These are phyloP conservation scores for Cordyceps cateniannulata DNA, from an alignment of 2,329 filamentous ascomycete species.

Conservation along the genomic window DNA sequence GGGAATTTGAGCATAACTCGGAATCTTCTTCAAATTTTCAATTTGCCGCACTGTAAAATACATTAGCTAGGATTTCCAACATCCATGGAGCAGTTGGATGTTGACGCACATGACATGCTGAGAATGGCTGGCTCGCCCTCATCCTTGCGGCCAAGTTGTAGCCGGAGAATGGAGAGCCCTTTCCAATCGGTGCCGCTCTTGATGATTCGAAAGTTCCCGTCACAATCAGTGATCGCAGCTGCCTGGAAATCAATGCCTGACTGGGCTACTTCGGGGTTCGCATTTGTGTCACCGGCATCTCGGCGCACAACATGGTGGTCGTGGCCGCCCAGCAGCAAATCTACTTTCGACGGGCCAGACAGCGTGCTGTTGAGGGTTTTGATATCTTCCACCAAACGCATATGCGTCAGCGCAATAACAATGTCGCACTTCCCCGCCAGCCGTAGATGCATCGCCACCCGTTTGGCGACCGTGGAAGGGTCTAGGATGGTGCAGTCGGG, in stretches of 20 bases:
- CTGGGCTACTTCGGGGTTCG: constrained; percentile 14
- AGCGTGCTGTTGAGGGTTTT: constrained; percentile 12
- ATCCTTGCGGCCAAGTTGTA: neutral
- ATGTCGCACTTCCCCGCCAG: constrained; percentile 17
- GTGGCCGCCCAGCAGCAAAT: constrained; percentile 21
- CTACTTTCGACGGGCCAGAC: constrained; percentile 15
- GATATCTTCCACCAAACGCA: constrained; percentile 18
- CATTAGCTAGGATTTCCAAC: neutral
- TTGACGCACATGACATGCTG: constrained; percentile 1
- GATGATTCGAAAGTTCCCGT: constrained; percentile 8
- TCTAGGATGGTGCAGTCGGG: constrained; percentile 15
- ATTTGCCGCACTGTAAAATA: neutral
- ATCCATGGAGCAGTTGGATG: neutral
- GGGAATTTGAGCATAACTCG: neutral
- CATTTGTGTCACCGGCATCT: constrained; percentile 15
- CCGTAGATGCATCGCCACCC: constrained; percentile 11
- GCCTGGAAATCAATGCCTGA: constrained; percentile 7
- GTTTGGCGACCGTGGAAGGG: constrained; percentile 4
- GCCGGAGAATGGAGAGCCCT: constrained; percentile 4
- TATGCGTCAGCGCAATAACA: constrained; percentile 21
- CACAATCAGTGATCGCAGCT: neutral
- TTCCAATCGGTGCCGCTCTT: constrained; percentile 16
- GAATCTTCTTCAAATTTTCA: neutral
- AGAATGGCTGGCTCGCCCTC: neutral
- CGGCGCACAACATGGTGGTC: constrained; percentile 20